phyloP scores from a whole-genome alignment of 768 basidiomycete genomes.

The Suillus subluteus region DNA sequence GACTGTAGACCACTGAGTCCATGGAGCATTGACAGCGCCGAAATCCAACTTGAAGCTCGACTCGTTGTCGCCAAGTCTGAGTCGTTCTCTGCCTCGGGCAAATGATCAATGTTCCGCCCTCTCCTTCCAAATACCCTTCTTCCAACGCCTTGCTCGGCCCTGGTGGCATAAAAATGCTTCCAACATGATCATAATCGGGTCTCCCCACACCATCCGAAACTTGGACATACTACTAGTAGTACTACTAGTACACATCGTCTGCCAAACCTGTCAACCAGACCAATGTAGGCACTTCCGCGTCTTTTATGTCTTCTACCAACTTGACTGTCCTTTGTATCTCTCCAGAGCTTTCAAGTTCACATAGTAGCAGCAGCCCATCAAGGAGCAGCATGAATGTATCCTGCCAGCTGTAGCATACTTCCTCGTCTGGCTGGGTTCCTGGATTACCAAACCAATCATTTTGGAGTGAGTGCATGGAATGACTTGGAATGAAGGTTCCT shows the following conservation, averaged over 20 bases:
- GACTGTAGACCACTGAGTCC: too few species aligned
- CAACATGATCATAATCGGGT: constrained; percentile 74
- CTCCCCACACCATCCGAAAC: constrained; percentile 71
- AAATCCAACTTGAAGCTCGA: too few species aligned
- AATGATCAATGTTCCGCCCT: constrained; percentile 51
- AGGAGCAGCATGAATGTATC: constrained; percentile 67
- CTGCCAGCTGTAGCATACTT: constrained; percentile 67
- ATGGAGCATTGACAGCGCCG: too few species aligned
- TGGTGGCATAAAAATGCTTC: constrained; percentile 62
- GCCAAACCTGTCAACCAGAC: constrained; percentile 65
- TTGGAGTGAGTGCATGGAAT: constrained; percentile 68
- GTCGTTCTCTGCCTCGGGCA: constrained; percentile 74
- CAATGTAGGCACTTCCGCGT: constrained; percentile 71
- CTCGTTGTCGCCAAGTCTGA: too few species aligned
- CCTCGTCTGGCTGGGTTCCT: constrained; percentile 23
- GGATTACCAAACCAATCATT: constrained; percentile 79
- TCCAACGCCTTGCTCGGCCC: constrained; percentile 52
- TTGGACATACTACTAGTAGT: too few species aligned
- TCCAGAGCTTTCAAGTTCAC: constrained; percentile 29
- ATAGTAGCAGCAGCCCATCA: constrained; percentile 60
- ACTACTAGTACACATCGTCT: constrained; percentile 61
- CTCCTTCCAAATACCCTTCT: constrained; percentile 57
- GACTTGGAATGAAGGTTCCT: constrained; percentile 62
- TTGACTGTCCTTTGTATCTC: constrained; percentile 31
- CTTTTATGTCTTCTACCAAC: constrained; percentile 54